A percentile compares a stretch with the other conserved stretches of the same genome.
Evolutionary conservation across 371 early-diverging fungal genomes (phyloP).

Genomic region (Mortierella sp.): DNA sequence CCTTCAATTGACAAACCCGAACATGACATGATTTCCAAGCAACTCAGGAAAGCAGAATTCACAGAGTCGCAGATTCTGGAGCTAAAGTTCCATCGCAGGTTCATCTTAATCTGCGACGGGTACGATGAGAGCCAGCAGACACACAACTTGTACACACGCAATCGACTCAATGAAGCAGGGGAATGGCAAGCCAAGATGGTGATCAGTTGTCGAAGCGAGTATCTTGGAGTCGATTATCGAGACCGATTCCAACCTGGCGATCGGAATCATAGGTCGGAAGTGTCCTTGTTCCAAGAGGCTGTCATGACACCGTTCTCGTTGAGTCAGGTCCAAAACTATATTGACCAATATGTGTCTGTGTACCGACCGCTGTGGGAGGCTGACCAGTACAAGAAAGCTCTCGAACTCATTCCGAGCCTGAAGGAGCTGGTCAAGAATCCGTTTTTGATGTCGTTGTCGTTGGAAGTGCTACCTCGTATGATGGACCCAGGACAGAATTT

Average conservation of each 20-base stretch:
- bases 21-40: conserved; percentile 14
- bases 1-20: conserved; percentile 8
- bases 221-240: conserved; percentile 4
- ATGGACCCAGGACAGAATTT: background rate
- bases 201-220: conserved; percentile 10
- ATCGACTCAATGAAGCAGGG: background rate
- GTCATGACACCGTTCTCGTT: conserved; percentile 8
- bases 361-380: background rate
- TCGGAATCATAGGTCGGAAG: background rate
- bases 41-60: background rate
- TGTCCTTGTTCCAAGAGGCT: conserved; percentile 4
- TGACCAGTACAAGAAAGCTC: conserved; percentile 3
- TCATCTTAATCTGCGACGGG: conserved; percentile 19
- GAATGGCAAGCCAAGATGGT: conserved; percentile 10
- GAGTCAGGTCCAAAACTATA: conserved; percentile 8
- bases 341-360: conserved; percentile 5
- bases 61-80: conserved; percentile 5
- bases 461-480: background rate
- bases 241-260: conserved; percentile 4
- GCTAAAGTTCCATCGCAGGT: conserved; percentile 1
- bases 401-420: conserved; percentile 1
- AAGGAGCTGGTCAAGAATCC: conserved; percentile 17
- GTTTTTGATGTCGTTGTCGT: conserved; percentile 1
- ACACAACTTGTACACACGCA: conserved; percentile 1
- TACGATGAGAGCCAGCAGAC: conserved; percentile 16